These are phyloP conservation scores for Colletotrichum echinochloae DNA, from an alignment of 2,329 filamentous ascomycete species.

Conservation along the genomic window DNA sequence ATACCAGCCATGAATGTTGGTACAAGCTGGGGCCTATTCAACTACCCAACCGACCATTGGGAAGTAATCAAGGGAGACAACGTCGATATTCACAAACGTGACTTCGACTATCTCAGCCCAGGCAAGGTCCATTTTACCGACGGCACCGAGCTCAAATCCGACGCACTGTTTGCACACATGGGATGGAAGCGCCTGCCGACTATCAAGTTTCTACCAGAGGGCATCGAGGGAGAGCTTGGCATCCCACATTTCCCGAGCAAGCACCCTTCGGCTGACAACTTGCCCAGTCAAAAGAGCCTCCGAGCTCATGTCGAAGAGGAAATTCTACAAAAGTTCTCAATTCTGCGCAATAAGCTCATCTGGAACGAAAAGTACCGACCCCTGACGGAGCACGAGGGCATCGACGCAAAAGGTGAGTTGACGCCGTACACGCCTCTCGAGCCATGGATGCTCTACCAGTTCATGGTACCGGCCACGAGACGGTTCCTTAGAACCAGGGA, in stretches of 20 bases:
- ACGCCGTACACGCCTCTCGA: slow-evolving; percentile 48
- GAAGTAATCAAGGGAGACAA: slow-evolving; percentile 64
- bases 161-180: slow-evolving; percentile 67
- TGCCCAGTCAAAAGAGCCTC: slow-evolving; percentile 52
- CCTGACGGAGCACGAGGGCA: slow-evolving; percentile 53
- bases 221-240: slow-evolving; percentile 61
- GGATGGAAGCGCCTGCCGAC: slow-evolving; percentile 68
- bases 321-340: slow-evolving; percentile 65
- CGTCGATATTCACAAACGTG: slow-evolving; percentile 65
- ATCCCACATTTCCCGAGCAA: slow-evolving; percentile 55
- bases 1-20: slow-evolving; percentile 64
- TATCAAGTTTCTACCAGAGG: slow-evolving; percentile 63
- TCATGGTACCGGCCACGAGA: slow-evolving; percentile 57
- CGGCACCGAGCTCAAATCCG: slow-evolving; percentile 59
- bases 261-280: slow-evolving; percentile 42
- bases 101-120: slow-evolving; percentile 60
- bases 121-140: slow-evolving; percentile 63
- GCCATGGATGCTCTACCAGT: slow-evolving; percentile 59
- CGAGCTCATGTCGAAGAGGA: slow-evolving; percentile 61
- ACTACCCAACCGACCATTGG: slow-evolving; percentile 69
- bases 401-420: slow-evolving; percentile 49
- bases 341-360: slow-evolving; percentile 63
- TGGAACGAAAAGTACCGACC: slow-evolving; percentile 60
- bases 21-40: slow-evolving; percentile 68
- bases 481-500: slow-evolving; percentile 53